phyloP scores from a whole-genome alignment of 2,329 filamentous ascomycete genomes.

The Fonsecaea nubica region DNA sequence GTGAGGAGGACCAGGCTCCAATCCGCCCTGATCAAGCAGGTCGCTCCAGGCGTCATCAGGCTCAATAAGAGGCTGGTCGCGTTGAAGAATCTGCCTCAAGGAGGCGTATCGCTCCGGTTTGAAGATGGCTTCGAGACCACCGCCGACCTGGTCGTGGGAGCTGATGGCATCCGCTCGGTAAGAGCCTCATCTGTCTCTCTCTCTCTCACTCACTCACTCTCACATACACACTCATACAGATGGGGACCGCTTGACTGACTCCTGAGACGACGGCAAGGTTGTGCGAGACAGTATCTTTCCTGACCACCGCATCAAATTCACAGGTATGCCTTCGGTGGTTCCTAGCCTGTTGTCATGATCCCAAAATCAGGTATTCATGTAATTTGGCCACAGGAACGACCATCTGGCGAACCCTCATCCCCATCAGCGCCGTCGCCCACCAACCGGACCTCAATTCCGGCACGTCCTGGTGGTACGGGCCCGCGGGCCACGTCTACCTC shows the following conservation, averaged over 20 bases:
- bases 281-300: slow-evolving; percentile 53
- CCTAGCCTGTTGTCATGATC: too few relatives aligned
- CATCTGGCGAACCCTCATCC: slow-evolving; percentile 56
- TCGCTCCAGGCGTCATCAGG: slow-evolving; percentile 53
- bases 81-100: slow-evolving; percentile 48
- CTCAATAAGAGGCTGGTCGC: slow-evolving; percentile 54
- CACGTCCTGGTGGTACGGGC: slow-evolving; percentile 55
- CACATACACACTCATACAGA: too few relatives aligned
- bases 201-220: too few relatives aligned
- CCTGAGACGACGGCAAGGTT: slow-evolving; percentile 42
- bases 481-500: slow-evolving; percentile 52
- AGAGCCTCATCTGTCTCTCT: too few relatives aligned
- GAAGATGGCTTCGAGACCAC: slow-evolving; percentile 51
- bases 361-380: too few relatives aligned
- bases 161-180: slow-evolving; percentile 44
- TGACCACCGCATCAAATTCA: slow-evolving; percentile 55
- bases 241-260: neutral
- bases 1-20: slow-evolving; percentile 53
- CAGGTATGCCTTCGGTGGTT: slow-evolving; percentile 39
- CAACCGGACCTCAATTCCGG: slow-evolving; percentile 43
- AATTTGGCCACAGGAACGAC: slow-evolving; percentile 46
- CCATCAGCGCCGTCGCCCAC: slow-evolving; percentile 46
- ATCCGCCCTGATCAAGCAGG: slow-evolving; percentile 55
- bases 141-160: slow-evolving; percentile 43
- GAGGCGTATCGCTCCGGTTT: slow-evolving; percentile 54